phyloP scores from a whole-genome alignment of 768 basidiomycete genomes.

The Podaxis sp. region DNA sequence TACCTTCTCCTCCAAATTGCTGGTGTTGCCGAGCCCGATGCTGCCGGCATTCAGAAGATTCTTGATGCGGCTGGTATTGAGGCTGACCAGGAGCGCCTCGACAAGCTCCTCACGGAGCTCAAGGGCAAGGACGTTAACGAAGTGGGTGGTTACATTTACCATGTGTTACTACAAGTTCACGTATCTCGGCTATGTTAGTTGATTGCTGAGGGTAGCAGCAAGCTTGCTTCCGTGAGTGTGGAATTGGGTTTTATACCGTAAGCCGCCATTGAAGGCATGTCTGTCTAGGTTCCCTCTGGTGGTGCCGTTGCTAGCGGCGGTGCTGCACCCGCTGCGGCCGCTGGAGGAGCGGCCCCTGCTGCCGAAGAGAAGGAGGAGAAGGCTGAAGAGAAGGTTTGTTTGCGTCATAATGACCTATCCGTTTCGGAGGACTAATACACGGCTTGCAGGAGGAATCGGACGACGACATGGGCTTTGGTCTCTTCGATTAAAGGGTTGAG shows the following conservation, averaged over 20 bases:
- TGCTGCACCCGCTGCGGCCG: constrained; percentile 48
- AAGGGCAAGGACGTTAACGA: constrained; percentile 83
- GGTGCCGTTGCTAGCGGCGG: constrained; percentile 67
- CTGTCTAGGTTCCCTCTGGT: constrained; percentile 78
- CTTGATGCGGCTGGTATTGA: constrained; percentile 85
- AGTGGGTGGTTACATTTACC: constrained; percentile 36
- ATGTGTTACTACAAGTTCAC: constrained; percentile 2
- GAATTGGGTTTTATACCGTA: neutral
- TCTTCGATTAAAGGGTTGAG: constrained; percentile 73
- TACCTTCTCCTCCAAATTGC: constrained; percentile 96
- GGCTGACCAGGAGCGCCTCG: constrained; percentile 75
- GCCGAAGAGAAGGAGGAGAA: constrained; percentile 83
- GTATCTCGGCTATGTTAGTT: constrained; percentile 40
- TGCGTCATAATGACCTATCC: neutral
- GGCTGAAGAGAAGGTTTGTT: constrained; percentile 79
- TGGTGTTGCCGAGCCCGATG: constrained; percentile 85
- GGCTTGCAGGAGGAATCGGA: constrained; percentile 78
- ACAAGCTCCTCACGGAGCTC: constrained; percentile 85
- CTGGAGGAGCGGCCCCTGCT: constrained; percentile 55
- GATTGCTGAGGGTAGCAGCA: constrained; percentile 88
- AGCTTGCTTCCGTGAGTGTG: constrained; percentile 83
- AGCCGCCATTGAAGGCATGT: neutral
- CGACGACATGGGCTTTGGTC: constrained; percentile 99
- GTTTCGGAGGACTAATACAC: constrained; percentile 8
- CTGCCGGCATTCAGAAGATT: constrained; percentile 83